Conservation (phyloP, 2,329 filamentous ascomycete genomes). For the Epichloe typhina region DNA sequence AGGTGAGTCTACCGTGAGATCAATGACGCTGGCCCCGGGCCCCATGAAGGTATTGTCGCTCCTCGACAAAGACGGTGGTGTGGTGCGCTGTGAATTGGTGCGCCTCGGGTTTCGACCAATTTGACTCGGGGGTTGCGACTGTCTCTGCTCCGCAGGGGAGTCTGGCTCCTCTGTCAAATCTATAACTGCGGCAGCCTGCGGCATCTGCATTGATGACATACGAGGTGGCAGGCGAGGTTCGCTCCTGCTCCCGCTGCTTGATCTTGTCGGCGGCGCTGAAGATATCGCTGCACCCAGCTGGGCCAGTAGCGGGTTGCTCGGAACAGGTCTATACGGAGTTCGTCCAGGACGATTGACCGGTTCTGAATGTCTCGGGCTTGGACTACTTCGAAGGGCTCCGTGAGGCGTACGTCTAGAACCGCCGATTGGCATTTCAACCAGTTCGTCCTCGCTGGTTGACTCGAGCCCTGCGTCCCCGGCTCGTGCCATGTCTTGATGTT, state of each 20-base stretch:
- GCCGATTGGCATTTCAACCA: conserved; percentile 20
- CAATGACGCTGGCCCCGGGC: conserved; percentile 28
- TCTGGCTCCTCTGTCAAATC: conserved; percentile 39
- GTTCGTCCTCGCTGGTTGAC: conserved; percentile 17
- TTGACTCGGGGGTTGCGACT: conserved; percentile 12
- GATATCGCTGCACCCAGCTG: not conserved
- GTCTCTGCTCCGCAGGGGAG: conserved; percentile 26
- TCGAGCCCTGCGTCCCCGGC: conserved; percentile 7
- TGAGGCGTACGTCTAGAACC: conserved; percentile 3
- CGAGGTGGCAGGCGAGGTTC: not conserved
- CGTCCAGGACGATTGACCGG: not conserved
- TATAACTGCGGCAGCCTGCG: conserved; percentile 23
- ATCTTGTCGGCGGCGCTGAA: not conserved
- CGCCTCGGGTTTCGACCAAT: conserved; percentile 25
- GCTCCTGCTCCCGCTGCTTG: not conserved
- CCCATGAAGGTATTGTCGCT: conserved; percentile 31
- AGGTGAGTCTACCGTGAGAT: conserved; percentile 36
- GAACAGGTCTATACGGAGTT: not conserved
- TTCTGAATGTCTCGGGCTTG: not conserved
- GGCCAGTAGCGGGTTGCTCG: not conserved
- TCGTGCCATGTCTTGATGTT: conserved; percentile 7
- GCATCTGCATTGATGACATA: not conserved
- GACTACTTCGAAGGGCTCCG: not conserved
- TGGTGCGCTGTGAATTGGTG: conserved; percentile 26
- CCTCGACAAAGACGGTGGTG: conserved; percentile 29